Percentiles rank a stretch among this genome's conserved stretches.
phyloP scores from a whole-genome alignment of 2,329 filamentous ascomycete species.

The Lasiodiplodia citricola region DNA sequence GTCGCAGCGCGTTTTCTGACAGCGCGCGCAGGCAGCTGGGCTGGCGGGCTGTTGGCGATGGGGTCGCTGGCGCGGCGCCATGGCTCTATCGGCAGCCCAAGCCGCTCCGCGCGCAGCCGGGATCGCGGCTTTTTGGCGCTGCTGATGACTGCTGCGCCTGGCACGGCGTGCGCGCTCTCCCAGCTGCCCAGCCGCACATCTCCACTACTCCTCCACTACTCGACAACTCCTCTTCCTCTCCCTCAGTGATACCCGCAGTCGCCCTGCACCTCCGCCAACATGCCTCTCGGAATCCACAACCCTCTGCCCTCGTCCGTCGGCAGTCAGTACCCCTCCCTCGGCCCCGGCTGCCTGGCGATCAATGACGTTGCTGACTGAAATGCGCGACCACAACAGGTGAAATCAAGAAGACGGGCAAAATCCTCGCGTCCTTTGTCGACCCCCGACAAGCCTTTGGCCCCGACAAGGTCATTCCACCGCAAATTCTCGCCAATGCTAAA shows the following conservation, averaged over 20 bases:
- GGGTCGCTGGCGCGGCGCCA: slow-evolving; percentile 6
- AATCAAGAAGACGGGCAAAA: slow-evolving; percentile 96
- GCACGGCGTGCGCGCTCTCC: slow-evolving; percentile 8
- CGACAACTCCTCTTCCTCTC: neutral
- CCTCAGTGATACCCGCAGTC: slow-evolving; percentile 20
- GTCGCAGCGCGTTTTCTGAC: neutral
- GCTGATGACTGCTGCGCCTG: slow-evolving; percentile 22
- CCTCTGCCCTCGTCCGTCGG: slow-evolving; percentile 59
- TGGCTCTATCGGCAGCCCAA: slow-evolving; percentile 13
- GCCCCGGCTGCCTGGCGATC: slow-evolving; percentile 25
- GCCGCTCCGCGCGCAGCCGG: slow-evolving; percentile 20
- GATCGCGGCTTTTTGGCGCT: slow-evolving; percentile 22
- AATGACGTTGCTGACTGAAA: slow-evolving; percentile 42
- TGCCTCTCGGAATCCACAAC: slow-evolving; percentile 55
- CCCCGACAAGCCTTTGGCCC: slow-evolving; percentile 91
- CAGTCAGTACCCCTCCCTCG: slow-evolving; percentile 47
- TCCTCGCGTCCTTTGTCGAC: slow-evolving; percentile 92
- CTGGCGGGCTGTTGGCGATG: neutral
- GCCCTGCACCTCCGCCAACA: slow-evolving; percentile 8
- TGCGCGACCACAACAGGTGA: slow-evolving; percentile 67
- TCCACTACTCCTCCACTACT: slow-evolving; percentile 5
- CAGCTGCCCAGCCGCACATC: slow-evolving; percentile 17
- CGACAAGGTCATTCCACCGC: slow-evolving; percentile 94
- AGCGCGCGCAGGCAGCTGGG: neutral
- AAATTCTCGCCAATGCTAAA: slow-evolving; percentile 89